phyloP scores from a whole-genome alignment of 2,329 filamentous ascomycete genomes.

The Verticillium nonalfalfae region DNA sequence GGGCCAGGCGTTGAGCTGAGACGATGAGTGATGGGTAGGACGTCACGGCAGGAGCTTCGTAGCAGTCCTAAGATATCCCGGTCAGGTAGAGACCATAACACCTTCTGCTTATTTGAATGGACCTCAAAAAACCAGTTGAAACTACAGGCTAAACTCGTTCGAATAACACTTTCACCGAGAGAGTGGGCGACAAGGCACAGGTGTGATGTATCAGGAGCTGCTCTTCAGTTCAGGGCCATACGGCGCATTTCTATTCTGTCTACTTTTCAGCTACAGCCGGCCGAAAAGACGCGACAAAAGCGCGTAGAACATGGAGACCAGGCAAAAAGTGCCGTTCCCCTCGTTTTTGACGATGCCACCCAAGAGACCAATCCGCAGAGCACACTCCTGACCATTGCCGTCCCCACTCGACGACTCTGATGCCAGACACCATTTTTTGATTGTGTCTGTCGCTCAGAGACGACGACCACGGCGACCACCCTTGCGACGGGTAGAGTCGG shows the following conservation, averaged over 20 bases:
- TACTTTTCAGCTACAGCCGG: conserved; percentile 13
- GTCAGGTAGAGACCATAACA: background rate
- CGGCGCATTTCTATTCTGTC: conserved; percentile 14
- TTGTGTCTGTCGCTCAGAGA: conserved; percentile 64
- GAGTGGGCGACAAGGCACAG: background rate
- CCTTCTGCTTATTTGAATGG: too few relatives aligned
- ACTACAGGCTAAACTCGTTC: too few relatives aligned
- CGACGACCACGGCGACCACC: conserved; percentile 99
- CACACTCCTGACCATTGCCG: conserved; percentile 19
- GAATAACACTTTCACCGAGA: background rate
- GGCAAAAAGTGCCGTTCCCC: conserved; percentile 61
- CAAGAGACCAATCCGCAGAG: conserved; percentile 42
- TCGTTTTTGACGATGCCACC: conserved; percentile 66
- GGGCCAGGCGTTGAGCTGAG: background rate
- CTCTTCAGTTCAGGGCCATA: conserved; percentile 14
- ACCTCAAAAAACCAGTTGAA: too few relatives aligned
- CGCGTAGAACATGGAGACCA: conserved; percentile 51
- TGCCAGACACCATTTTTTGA: background rate
- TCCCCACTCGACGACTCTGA: background rate
- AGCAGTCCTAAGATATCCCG: background rate
- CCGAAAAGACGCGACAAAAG: conserved; percentile 11
- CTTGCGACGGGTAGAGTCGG: conserved; percentile 99
- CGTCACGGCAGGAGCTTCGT: background rate
- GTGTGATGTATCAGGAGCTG: conserved; percentile 9
- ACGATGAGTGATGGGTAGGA: background rate